Evolutionary conservation across 1,284 basidiomycete species (phyloP).

Genomic region (Athelia sp.): DNA sequence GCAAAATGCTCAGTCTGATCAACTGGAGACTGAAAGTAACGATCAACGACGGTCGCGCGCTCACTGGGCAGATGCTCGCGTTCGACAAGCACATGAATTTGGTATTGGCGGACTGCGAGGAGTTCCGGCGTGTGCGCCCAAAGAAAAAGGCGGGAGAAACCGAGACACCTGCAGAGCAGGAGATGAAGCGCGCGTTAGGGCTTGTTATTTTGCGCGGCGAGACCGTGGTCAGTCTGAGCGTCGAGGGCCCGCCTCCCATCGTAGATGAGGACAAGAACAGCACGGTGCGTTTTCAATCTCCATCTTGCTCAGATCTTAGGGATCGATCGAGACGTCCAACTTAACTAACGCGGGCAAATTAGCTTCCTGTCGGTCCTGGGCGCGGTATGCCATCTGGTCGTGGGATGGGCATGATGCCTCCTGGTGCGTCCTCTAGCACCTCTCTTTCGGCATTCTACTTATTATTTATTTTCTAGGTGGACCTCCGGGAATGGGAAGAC

Average conservation of each 20-base stretch:
- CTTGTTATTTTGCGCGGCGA: conserved; percentile 96
- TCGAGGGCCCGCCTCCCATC: conserved; percentile 94
- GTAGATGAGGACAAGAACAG: conserved; percentile 88
- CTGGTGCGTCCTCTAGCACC: conserved; percentile 49
- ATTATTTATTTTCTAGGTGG: conserved; percentile 41
- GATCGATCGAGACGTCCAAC: conserved; percentile 8
- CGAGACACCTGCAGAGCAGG: conserved; percentile 79
- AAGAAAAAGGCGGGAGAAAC: conserved; percentile 79
- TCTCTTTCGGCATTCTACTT: conserved; percentile 3
- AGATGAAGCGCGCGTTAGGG: conserved; percentile 95
- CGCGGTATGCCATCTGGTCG: conserved; percentile 94
- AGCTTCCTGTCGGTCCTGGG: conserved; percentile 89
- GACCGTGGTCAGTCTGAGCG: conserved; percentile 91
- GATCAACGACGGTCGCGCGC: conserved; percentile 94
- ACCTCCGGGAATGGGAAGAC: conserved; percentile 68
- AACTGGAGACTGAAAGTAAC: conserved; percentile 98
- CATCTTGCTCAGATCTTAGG: conserved; percentile 2
- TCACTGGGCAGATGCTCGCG: conserved; percentile 98
- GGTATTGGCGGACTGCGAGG: conserved; percentile 96
- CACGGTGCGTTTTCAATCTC: conserved; percentile 37
- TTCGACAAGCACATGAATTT: conserved; percentile 99
- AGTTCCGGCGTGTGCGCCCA: conserved; percentile 85
- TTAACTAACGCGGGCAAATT: conserved; percentile 13
- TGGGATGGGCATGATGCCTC: conserved; percentile 95
- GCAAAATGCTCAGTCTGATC: conserved; percentile 97